phyloP scores from a whole-genome alignment of 805 yeast species.

The Ogataea methylovora region DNA sequence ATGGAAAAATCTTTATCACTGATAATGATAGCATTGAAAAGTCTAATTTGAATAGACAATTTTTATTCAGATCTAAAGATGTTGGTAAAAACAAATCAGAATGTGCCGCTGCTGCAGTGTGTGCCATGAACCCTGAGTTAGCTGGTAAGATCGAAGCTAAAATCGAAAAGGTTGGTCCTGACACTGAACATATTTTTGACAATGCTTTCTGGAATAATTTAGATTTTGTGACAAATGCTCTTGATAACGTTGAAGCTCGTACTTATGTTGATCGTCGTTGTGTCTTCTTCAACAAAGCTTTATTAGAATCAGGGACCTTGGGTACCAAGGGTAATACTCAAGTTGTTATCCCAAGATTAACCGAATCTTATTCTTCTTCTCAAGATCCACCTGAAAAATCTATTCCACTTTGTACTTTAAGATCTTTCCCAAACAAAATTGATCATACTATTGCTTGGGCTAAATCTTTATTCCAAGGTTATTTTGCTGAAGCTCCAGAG shows the following conservation, averaged over 20 bases:
- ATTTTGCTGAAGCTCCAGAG: constrained; percentile 84
- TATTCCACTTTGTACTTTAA: constrained; percentile 92
- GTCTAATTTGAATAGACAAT: constrained; percentile 94
- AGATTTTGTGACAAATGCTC: constrained; percentile 91
- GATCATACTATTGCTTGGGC: constrained; percentile 99
- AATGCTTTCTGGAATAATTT: constrained; percentile 79
- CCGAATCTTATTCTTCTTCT: constrained; percentile 93
- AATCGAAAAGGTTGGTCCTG: constrained; percentile 88
- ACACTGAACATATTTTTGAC: constrained; percentile 80
- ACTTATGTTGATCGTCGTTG: constrained; percentile 97
- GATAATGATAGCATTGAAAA: constrained; percentile 95
- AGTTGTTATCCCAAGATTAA: constrained; percentile 86
- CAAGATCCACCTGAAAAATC: constrained; percentile 99
- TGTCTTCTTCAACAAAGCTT: constrained; percentile 83
- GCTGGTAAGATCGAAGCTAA: constrained; percentile 66
- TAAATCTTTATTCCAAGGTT: constrained; percentile 87
- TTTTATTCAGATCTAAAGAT: constrained; percentile 88
- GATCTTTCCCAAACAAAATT: constrained; percentile 96
- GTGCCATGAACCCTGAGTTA: constrained; percentile 79
- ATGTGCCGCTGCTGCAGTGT: constrained; percentile 81
- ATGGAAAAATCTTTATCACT: constrained; percentile 79
- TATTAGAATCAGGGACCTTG: constrained; percentile 92
- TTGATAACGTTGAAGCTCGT: constrained; percentile 97
- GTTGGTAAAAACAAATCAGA: constrained; percentile 90
- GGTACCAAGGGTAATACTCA: constrained; percentile 99